A percentile compares a stretch with the other conserved stretches of the same genome.
Evolutionary conservation across 768 basidiomycete genomes (phyloP).

Genomic region (Mycena pura): DNA sequence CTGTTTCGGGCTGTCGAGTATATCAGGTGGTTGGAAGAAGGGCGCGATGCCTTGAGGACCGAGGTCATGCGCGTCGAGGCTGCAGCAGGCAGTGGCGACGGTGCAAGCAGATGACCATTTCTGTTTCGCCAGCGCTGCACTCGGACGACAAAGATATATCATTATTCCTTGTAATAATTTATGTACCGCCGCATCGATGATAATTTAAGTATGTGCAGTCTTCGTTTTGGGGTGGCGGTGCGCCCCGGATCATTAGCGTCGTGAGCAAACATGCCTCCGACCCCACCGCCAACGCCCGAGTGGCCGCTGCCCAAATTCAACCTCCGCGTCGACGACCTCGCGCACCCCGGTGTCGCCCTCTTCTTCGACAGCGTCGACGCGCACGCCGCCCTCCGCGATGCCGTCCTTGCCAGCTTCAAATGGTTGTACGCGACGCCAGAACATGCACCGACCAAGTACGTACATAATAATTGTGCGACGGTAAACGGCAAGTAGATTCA

Average conservation of each 20-base stretch:
- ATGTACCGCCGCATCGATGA: background rate
- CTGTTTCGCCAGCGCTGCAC: background rate
- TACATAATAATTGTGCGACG: conserved; percentile 11
- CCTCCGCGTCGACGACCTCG: conserved; percentile 63
- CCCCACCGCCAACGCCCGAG: conserved; percentile 28
- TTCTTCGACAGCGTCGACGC: conserved; percentile 62
- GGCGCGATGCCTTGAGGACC: conserved; percentile 68
- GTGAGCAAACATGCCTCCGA: conserved; percentile 23
- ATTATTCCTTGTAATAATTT: background rate
- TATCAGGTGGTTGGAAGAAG: conserved; percentile 85
- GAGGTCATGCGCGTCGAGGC: conserved; percentile 76
- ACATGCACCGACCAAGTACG: conserved; percentile 45
- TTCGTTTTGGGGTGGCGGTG: conserved; percentile 6
- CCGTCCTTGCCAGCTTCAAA: conserved; percentile 57
- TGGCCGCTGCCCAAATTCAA: conserved; percentile 66
- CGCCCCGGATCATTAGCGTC: background rate
- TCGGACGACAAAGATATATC: background rate
- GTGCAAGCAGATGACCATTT: no score
- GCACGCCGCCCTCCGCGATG: conserved; percentile 44
- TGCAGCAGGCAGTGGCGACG: conserved; percentile 59
- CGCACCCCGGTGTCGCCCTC: conserved; percentile 61
- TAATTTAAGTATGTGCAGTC: no score
- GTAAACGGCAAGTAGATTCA: background rate
- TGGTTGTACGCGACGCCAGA: conserved; percentile 48
- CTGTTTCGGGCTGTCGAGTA: conserved; percentile 89